Conservation (phyloP, 2,329 filamentous ascomycete species). For the Thielaviopsis punctulata region DNA sequence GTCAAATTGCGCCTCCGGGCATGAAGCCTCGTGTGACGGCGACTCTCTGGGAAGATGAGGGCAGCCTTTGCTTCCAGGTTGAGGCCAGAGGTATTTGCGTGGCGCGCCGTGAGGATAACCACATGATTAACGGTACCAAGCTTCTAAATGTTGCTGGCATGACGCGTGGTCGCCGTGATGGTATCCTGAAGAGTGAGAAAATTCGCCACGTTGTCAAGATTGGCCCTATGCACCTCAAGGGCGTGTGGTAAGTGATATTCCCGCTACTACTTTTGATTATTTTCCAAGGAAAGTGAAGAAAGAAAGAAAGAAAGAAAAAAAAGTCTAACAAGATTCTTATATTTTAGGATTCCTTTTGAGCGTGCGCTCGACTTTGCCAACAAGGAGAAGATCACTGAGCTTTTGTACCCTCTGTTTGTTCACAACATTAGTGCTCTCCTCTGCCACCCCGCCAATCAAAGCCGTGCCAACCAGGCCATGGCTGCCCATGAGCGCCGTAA, state of each 20-base stretch:
- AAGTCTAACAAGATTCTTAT: no score
- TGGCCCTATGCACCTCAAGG: conserved; percentile 96
- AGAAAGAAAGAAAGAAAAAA: background rate
- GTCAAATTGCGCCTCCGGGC: conserved; percentile 77
- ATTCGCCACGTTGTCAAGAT: conserved; percentile 95
- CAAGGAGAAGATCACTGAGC: conserved; percentile 97
- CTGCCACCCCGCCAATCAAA: conserved; percentile 84
- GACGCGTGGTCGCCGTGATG: conserved; percentile 87
- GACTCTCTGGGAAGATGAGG: conserved; percentile 95
- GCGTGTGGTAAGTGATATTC: conserved; percentile 61
- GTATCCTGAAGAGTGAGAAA: conserved; percentile 96
- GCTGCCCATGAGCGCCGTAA: conserved; percentile 66
- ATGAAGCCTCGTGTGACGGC: conserved; percentile 96
- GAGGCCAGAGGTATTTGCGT: conserved; percentile 94
- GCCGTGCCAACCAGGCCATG: conserved; percentile 69
- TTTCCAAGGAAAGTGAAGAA: no score
- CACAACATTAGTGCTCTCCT: conserved; percentile 89
- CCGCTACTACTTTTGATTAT: background rate
- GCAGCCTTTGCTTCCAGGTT: conserved; percentile 92
- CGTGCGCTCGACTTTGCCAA: conserved; percentile 97
- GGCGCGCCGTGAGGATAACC: conserved; percentile 86
- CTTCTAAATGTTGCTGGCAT: conserved; percentile 93
- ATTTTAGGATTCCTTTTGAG: conserved; percentile 84
- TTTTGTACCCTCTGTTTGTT: conserved; percentile 88
- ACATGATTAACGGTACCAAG: conserved; percentile 99